A percentile compares a stretch with the other conserved stretches of the same genome.
Evolutionary conservation across 805 yeast genomes (phyloP).

Genomic region (Grigorovia jiainica): DNA sequence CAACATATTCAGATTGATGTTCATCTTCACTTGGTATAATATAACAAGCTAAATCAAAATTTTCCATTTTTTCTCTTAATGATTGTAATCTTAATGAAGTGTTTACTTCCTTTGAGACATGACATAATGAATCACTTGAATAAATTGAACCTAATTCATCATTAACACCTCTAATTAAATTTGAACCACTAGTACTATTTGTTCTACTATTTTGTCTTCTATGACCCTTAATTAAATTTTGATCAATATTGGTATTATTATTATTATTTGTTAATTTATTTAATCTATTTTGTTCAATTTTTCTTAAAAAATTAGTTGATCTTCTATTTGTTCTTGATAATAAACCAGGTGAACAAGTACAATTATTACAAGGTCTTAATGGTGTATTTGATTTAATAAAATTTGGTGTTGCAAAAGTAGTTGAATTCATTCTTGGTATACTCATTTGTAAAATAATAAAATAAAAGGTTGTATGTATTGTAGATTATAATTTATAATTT

Average conservation of each 20-base stretch:
- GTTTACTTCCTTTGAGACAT: conserved; percentile 36
- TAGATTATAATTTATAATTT: too few relatives aligned
- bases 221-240: too few relatives aligned
- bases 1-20: conserved; percentile 86
- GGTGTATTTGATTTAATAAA: conserved; percentile 13
- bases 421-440: not conserved
- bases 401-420: not conserved
- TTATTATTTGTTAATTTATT: not conserved
- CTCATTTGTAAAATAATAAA: not conserved
- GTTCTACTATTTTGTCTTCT: not conserved
- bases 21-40: conserved; percentile 83
- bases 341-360: conserved; percentile 80
- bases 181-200: not conserved
- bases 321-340: conserved; percentile 59
- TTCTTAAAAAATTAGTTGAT: conserved; percentile 36
- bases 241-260: too few relatives aligned
- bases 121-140: conserved; percentile 33
- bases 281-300: conserved; percentile 18
- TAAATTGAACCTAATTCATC: conserved; percentile 27
- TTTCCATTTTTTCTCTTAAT: conserved; percentile 57
- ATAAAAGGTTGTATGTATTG: not conserved
- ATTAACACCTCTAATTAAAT: not conserved
- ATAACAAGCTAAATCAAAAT: conserved; percentile 59
- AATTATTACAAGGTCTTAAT: conserved; percentile 54
- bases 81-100: conserved; percentile 50